Evolutionary conservation across 1,284 basidiomycete species (phyloP).

Genomic region (Papiliotrema fonsecae): DNA sequence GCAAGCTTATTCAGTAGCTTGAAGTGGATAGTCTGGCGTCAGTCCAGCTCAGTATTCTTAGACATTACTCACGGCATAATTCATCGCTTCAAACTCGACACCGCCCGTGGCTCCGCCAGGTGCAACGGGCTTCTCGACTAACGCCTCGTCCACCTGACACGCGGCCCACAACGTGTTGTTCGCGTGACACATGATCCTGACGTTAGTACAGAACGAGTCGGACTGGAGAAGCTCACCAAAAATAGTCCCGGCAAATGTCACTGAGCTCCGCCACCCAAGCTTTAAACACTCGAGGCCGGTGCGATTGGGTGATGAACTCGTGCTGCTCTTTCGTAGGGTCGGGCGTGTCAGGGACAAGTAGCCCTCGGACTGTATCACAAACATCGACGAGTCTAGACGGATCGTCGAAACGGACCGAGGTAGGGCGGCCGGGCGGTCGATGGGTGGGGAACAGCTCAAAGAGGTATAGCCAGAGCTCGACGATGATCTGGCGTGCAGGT

Average conservation of each 20-base stretch:
- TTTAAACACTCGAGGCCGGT: constrained; percentile 81
- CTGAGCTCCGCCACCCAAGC: constrained; percentile 82
- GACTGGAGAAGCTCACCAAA: constrained; percentile 56
- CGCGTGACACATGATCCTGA: constrained; percentile 87
- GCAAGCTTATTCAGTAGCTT: constrained; percentile 74
- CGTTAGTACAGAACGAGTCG: background rate
- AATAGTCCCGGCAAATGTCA: constrained; percentile 90
- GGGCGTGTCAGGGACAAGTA: constrained; percentile 43
- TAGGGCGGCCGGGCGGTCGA: constrained; percentile 10
- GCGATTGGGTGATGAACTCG: constrained; percentile 80
- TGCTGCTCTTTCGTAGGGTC: constrained; percentile 53
- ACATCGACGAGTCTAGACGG: constrained; percentile 13
- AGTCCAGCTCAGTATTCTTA: background rate
- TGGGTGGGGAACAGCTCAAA: constrained; percentile 67
- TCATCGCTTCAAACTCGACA: constrained; percentile 96
- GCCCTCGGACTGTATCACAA: constrained; percentile 26
- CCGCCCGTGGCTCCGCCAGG: constrained; percentile 98
- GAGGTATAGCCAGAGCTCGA: constrained; percentile 74
- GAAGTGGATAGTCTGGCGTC: constrained; percentile 70
- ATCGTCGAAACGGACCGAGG: constrained; percentile 26
- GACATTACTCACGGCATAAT: constrained; percentile 66
- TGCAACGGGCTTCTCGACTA: constrained; percentile 84
- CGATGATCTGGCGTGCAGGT: constrained; percentile 78
- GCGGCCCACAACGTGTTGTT: constrained; percentile 86
- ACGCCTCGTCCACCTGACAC: constrained; percentile 70